A percentile compares a stretch with the other conserved stretches of the same genome.
Evolutionary conservation across 1,284 basidiomycete genomes (phyloP).

Genomic region (Neolentinus lepideus): DNA sequence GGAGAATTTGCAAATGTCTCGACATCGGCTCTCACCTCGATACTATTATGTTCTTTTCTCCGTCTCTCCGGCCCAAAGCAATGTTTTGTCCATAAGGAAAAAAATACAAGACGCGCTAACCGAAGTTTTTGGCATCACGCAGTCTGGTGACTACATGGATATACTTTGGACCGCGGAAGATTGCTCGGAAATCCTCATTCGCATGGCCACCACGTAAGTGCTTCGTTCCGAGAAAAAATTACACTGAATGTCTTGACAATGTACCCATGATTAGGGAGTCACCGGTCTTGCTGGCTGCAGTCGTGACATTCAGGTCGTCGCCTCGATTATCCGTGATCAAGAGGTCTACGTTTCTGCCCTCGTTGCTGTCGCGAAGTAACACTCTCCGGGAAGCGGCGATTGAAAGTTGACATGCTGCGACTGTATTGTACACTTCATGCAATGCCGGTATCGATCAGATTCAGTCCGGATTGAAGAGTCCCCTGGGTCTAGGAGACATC

Average conservation of each 20-base stretch:
- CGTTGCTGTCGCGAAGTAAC: constrained; percentile 19
- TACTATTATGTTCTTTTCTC: neutral
- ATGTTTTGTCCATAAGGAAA: neutral
- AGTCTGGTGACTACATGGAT: neutral
- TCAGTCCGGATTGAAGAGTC: no score
- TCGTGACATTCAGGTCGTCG: constrained; percentile 20
- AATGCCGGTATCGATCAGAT: no score
- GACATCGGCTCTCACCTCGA: neutral
- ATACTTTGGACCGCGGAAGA: neutral
- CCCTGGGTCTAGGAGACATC: neutral
- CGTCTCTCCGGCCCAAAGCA: neutral
- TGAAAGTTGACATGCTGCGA: neutral
- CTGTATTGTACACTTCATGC: no score
- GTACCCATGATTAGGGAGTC: constrained; percentile 25
- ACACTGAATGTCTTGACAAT: neutral
- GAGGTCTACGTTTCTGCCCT: constrained; percentile 35
- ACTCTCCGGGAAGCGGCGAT: neutral
- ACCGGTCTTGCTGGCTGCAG: constrained; percentile 30
- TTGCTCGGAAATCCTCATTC: neutral
- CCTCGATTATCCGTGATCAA: constrained; percentile 26
- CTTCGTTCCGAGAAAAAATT: neutral
- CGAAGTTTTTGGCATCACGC: neutral
- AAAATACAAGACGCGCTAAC: neutral
- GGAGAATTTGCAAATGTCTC: neutral
- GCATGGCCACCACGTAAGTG: neutral